Evolutionary conservation across 139 green algal genomes (phyloP).

Genomic region (Coelastrella sp.): DNA sequence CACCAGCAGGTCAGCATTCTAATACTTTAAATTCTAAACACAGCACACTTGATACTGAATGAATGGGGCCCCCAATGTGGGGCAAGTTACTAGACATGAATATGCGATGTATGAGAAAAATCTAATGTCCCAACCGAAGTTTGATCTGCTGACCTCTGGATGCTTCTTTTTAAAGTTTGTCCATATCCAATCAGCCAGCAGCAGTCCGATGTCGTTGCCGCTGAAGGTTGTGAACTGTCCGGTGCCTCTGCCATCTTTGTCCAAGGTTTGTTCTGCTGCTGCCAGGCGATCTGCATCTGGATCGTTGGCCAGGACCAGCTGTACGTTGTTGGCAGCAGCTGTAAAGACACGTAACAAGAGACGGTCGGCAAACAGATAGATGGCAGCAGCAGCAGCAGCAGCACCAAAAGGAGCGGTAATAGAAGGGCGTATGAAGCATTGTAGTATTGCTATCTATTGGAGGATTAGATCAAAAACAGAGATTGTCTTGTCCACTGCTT

Average conservation of each 20-base stretch:
- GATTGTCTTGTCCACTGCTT: too few species aligned
- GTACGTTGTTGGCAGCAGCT: constrained; percentile 50
- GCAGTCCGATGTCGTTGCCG: constrained; percentile 77
- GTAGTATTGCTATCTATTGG: not conserved
- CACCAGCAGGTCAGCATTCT: too few species aligned
- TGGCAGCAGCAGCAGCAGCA: constrained; percentile 16
- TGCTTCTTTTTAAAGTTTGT: constrained; percentile 59
- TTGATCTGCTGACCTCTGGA: constrained; percentile 45
- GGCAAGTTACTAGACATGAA: too few species aligned
- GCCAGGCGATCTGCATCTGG: constrained; percentile 81
- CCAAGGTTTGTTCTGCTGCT: constrained; percentile 57
- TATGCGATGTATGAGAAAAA: not conserved
- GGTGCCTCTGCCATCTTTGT: not conserved
- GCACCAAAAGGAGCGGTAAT: not conserved
- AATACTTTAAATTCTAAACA: too few species aligned
- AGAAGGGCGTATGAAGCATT: not conserved
- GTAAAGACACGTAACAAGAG: not conserved
- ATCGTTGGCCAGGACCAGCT: constrained; percentile 82
- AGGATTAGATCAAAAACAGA: too few species aligned
- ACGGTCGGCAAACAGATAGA: not conserved
- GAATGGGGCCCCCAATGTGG: too few species aligned
- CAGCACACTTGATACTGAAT: too few species aligned
- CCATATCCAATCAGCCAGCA: constrained; percentile 84
- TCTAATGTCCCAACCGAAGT: not conserved
- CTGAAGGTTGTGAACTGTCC: constrained; percentile 68